Base-by-base conservation (phyloP, 1,139 yeast genomes). In the Hansenula lynferdii region DNA sequence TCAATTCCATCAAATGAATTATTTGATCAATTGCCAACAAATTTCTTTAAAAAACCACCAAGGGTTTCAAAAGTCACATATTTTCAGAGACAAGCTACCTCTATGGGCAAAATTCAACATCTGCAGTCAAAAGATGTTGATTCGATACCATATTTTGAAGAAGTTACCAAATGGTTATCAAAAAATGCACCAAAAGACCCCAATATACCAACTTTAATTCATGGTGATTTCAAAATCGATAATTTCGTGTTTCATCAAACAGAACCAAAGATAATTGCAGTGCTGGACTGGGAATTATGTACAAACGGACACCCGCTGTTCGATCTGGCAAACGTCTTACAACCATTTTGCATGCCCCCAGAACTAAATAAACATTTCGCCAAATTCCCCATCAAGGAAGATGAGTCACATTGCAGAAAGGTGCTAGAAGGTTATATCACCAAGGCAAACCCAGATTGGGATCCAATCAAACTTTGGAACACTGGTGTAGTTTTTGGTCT, bases 171-270 rank as follows among this genome's bases (percentile, higher is more conserved):
- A 4, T 79, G 76, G 72, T 57, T 77, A 37, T 46, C 62, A 20
- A 38, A 49, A 14, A 56, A 61, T 17, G 65, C 72, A 0, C 79
- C 84, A 16, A 41, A 49, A 24, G 85, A 81, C 44, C 73, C 78
- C 0, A 51, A 61, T 3, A 58, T 65, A 8, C 62, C 69, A 35
- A 60, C 73, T 2, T 66, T 80, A 47, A 77, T 79, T 31, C 86
- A 80, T 49, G 86, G 86, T 1, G 86, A 80, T 56, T 80, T 75
- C 62, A 80, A 80, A 52, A 76, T 80, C 34, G 86, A 80, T 54
- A 80, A 80, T 50, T 53, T 80, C 26, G 62, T 80, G 9, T 79
- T 75, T 52, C 75, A 77, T 47, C 72, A 74, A 8, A 60, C 67
- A 1, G 67, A 70, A 34, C 70, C 72, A 17, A 56, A 60, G 34